A percentile compares a stretch with the other conserved stretches of the same genome.
Evolutionary conservation across 2,329 filamentous ascomycete genomes (phyloP).

Genomic region (Periconia sp.): DNA sequence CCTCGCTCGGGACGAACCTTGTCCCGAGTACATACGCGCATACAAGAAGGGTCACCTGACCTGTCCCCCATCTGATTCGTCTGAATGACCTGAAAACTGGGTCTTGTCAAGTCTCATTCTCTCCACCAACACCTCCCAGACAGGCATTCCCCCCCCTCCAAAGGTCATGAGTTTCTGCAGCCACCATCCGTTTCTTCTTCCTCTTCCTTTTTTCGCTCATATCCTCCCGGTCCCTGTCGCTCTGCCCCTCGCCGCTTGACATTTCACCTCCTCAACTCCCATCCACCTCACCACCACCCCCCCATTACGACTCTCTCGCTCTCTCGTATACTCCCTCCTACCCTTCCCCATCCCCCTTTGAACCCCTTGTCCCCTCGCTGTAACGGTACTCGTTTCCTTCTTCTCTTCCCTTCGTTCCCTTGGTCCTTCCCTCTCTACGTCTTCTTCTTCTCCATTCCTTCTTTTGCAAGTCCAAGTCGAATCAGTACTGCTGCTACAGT

Average conservation of each 20-base stretch:
- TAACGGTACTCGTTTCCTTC: background rate
- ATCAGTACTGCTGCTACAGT: background rate
- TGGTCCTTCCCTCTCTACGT: background rate
- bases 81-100: background rate
- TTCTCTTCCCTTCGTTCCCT: background rate
- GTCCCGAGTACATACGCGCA: constrained; percentile 14
- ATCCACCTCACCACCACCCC: constrained; percentile 9
- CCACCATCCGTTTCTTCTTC: background rate
- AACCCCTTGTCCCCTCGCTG: background rate
- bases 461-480: background rate
- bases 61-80: constrained; percentile 1
- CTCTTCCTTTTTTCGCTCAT: constrained; percentile 11
- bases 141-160: too few species aligned
- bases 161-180: too few species aligned
- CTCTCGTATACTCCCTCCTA: background rate
- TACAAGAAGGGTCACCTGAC: constrained; percentile 28
- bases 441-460: background rate
- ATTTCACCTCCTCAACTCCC: too few species aligned
- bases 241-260: constrained; percentile 29
- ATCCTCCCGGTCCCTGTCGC: constrained; percentile 23
- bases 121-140: background rate
- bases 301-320: constrained; percentile 8
- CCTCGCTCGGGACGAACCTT: constrained; percentile 33
- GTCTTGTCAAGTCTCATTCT: background rate
- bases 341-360: constrained; percentile 1